Percentiles rank a stretch among this genome's conserved stretches.
phyloP scores from a whole-genome alignment of 805 yeast genomes.

The Lachancea kluyveri region DNA sequence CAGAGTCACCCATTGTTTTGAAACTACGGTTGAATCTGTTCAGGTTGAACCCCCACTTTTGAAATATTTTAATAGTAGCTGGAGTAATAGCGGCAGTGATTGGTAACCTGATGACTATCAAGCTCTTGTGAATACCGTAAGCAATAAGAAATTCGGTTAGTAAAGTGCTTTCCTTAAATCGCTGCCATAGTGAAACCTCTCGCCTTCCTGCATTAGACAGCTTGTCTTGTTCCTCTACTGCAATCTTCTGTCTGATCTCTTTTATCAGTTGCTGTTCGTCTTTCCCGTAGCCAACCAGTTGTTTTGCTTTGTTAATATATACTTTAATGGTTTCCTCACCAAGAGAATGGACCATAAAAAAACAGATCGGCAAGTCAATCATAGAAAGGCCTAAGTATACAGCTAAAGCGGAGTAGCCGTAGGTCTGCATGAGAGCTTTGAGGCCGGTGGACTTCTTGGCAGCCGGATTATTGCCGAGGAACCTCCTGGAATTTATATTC shows the following conservation, averaged over 20 bases:
- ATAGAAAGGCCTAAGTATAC: constrained; percentile 69
- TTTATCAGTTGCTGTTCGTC: constrained; percentile 36
- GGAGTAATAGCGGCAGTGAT: constrained; percentile 92
- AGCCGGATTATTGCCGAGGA: too few species aligned
- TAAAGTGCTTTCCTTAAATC: constrained; percentile 36
- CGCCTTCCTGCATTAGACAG: constrained; percentile 9
- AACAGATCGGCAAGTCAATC: constrained; percentile 81
- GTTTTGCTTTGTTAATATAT: constrained; percentile 55
- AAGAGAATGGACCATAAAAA: constrained; percentile 70
- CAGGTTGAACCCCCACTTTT: constrained; percentile 78
- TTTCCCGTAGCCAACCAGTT: constrained; percentile 56
- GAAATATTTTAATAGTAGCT: constrained; percentile 54
- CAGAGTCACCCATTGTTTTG: constrained; percentile 35
- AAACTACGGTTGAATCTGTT: constrained; percentile 32
- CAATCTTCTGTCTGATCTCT: constrained; percentile 31
- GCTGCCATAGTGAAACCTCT: constrained; percentile 22
- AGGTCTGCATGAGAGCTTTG: constrained; percentile 76
- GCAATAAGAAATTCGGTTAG: constrained; percentile 86
- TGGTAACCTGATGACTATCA: constrained; percentile 80
- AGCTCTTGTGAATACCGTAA: constrained; percentile 85
- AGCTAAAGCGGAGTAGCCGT: constrained; percentile 88
- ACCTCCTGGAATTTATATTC: too few species aligned
- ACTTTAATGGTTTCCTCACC: constrained; percentile 79
- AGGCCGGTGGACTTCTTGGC: too few species aligned
- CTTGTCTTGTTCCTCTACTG: constrained; percentile 19